Base-by-base conservation (phyloP, 495 filamentous ascomycete species). In the Gamarada debralockiae region DNA sequence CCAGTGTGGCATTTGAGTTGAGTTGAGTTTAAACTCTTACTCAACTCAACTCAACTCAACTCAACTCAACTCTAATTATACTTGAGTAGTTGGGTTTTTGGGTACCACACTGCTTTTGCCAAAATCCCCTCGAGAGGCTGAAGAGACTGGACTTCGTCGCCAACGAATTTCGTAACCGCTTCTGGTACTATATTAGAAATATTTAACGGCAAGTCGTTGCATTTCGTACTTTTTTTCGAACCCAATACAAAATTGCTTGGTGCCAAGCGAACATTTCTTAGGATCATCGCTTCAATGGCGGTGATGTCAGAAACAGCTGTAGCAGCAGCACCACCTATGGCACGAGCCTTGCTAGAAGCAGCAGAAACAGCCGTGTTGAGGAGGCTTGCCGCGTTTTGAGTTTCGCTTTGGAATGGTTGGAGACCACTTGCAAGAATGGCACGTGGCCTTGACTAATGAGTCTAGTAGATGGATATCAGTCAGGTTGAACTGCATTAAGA, bases 331-430 rank as follows among this genome's bases (percentile, higher is more conserved):
- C 18, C 25, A 25, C 14, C 21, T 5, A 22, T 24, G n/a, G 21
- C 29, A 5, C 29, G 27, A 45, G 38, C 14, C 23, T 49, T 55
- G 20, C 53, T 55, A 37, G 1, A 15, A 55, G 45, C 24, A 55
- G 23, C 36, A 14, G 43, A 2, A 55, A 17, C 43, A 55, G 53
- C 53, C 40, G 34, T 34, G 2, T 18, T 25, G 12, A 55, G 45
- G 0, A 25, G 12, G 20, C 46, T 55, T 42, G 17, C 45, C 1
- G 34, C 45, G 23, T 20, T 49, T 18, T 55, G 36, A 50, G 27
- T 46, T 55, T 55, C 44, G n/a, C 34, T 49, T 43, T 55, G 24
- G 18, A 55, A 20, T 17, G 45, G 17, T 43, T 49, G 45, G 23
- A 55, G 9, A 14, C 39, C 23, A 34, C 31, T 34, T 34, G 31